Evolutionary conservation across 2,329 filamentous ascomycete genomes (phyloP).

Genomic region (Annulohypoxylon truncatum): DNA sequence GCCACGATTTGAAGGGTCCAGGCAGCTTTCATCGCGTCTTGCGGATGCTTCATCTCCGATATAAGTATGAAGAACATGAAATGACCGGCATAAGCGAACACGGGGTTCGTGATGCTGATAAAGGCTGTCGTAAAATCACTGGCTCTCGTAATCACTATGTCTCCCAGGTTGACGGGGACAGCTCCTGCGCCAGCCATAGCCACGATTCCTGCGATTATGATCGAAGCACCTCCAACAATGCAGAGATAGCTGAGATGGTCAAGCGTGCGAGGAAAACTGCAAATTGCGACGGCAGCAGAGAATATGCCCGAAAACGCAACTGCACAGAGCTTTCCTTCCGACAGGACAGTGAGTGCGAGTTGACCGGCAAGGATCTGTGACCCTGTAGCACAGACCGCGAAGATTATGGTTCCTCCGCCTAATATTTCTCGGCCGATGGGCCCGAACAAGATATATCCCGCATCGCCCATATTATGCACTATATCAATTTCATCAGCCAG

Average conservation of each 20-base stretch:
- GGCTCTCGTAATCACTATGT: constrained; percentile 53
- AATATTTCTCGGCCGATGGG: constrained; percentile 62
- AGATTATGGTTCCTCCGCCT: constrained; percentile 61
- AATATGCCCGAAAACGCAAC: constrained; percentile 64
- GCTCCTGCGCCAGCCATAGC: constrained; percentile 62
- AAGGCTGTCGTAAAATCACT: constrained; percentile 59
- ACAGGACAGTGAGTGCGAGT: constrained; percentile 60
- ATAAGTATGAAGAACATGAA: constrained; percentile 67
- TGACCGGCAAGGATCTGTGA: constrained; percentile 64
- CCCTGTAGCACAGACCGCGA: constrained; percentile 63
- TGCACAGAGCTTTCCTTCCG: constrained; percentile 59
- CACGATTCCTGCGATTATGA: constrained; percentile 62
- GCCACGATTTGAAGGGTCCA: constrained; percentile 62
- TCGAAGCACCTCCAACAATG: constrained; percentile 58
- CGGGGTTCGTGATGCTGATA: constrained; percentile 62
- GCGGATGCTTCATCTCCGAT: constrained; percentile 63
- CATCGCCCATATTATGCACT: constrained; percentile 69
- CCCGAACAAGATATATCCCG: constrained; percentile 65
- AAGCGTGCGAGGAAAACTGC: constrained; percentile 61
- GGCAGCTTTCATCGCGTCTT: constrained; percentile 63
- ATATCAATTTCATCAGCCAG: constrained; percentile 37
- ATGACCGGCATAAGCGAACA: constrained; percentile 64
- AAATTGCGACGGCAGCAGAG: constrained; percentile 58
- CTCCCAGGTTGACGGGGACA: constrained; percentile 53
- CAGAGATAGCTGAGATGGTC: constrained; percentile 61